Evolutionary conservation across 2,329 filamentous ascomycete species (phyloP), one percentile per base, ranked within the genome.

Genomic region (Penicillium sp.): DNA sequence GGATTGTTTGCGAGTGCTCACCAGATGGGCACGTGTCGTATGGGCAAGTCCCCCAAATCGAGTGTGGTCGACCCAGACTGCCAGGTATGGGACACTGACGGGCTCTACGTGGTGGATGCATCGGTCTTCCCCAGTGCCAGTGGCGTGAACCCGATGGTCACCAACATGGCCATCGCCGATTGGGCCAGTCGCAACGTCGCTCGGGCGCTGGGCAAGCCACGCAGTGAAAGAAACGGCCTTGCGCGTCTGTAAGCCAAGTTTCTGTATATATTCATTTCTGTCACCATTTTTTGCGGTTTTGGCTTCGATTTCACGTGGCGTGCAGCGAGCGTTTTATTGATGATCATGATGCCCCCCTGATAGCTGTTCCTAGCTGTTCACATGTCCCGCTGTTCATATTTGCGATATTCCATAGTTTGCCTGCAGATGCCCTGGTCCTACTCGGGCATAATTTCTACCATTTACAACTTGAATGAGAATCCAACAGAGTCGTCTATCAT

Each of bases 81-180:
- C 29, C 72, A 73, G 56, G 76, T 80, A 20, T 80, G 77, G 75
- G 77, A 70, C 7, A 72, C 70, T 0, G 66, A 75, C 7, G 73
- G 73, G 1, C 53, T 80, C 21, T 79, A 78, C 54, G 75, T 80
- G 12, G 69, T 75, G 15, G 78, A 80, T 65, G 75, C 76, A 6
- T 79, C 77, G 10, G 73, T 80, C 2, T 78, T 80, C 58, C 78
- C 78, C 3, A 78, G 76, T 52, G 77, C 78, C 15, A 78, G 75
- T 50, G 78, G 78, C 9, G 78, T 79, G 21, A 80, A 80, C 44
- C 78, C 78, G 2, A 80, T 80, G 78, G 62, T 80, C 39, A 80
- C 76, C 43, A 78, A 74, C 47, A 78, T 80, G 78, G 78, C 72
- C 4, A 77, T 80, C 45, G 71, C 75, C 5, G 76, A 80, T 55